These are phyloP conservation scores for Lactifluus rugatus DNA, from an alignment of 768 basidiomycete species.

Conservation along the genomic window DNA sequence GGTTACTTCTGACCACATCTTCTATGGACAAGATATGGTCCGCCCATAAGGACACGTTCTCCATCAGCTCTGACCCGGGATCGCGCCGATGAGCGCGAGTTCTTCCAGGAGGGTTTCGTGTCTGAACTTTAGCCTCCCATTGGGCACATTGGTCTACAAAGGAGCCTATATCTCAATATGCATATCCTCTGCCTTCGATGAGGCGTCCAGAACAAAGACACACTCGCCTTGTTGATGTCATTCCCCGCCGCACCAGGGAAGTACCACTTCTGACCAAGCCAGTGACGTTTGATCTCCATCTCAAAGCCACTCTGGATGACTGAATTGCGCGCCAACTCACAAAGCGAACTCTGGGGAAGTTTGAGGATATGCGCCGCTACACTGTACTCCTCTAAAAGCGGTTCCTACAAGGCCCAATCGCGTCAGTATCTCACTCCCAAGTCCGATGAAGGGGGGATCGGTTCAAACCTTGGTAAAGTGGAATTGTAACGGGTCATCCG, in stretches of 20 bases:
- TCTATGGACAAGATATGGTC: background rate
- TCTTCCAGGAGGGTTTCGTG: conserved; percentile 85
- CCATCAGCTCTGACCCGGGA: background rate
- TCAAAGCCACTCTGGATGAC: conserved; percentile 97
- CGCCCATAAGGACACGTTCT: background rate
- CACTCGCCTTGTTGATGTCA: conserved; percentile 80
- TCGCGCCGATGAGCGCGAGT: conserved; percentile 48
- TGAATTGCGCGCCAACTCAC: conserved; percentile 96
- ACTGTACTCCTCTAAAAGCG: conserved; percentile 91
- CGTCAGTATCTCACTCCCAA: background rate
- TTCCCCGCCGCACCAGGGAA: conserved; percentile 89
- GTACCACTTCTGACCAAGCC: conserved; percentile 92
- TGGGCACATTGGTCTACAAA: conserved; percentile 97
- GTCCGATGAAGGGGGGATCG: background rate
- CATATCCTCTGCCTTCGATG: background rate
- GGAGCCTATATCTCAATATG: background rate
- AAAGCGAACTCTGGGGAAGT: conserved; percentile 85
- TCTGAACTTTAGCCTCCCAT: conserved; percentile 84
- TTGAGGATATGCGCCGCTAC: conserved; percentile 98
- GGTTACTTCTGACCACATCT: background rate
- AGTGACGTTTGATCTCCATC: conserved; percentile 94
- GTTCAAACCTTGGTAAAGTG: conserved; percentile 86
- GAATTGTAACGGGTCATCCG: conserved; percentile 93
- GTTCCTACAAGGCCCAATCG: conserved; percentile 51
- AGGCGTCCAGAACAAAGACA: too few relatives aligned